phyloP scores from a whole-genome alignment of 1,284 basidiomycete species.

The Cryptococcus floricola region DNA sequence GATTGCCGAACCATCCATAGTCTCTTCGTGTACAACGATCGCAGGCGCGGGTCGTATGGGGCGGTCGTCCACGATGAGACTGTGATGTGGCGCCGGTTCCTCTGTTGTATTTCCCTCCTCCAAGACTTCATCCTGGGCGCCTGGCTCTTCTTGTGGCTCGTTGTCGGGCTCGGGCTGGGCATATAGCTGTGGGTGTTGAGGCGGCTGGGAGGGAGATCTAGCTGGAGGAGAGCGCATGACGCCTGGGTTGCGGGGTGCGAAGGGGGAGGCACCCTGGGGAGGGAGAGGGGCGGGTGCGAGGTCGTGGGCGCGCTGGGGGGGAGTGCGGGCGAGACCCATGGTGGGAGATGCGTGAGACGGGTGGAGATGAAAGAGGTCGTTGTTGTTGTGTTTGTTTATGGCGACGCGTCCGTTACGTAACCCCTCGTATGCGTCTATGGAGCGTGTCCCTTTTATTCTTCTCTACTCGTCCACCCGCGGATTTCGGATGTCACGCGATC shows the following conservation, averaged over 20 bases:
- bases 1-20: not conserved
- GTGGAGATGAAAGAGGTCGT: not conserved
- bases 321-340: constrained; percentile 37
- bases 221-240: constrained; percentile 17
- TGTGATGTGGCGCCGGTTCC: not conserved
- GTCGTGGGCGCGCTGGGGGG: constrained; percentile 17
- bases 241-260: constrained; percentile 20
- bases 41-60: constrained; percentile 10
- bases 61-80: constrained; percentile 10
- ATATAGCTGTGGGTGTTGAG: not conserved
- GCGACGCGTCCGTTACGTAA: no score
- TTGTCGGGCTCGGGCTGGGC: not conserved
- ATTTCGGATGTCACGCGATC: no score
- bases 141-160: not conserved
- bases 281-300: not conserved
- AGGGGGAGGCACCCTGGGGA: constrained; percentile 5
- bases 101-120: not conserved
- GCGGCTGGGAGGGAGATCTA: not conserved
- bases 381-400: not conserved
- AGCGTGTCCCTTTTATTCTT: not conserved
- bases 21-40: not conserved
- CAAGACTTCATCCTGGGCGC: not conserved
- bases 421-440: no score
- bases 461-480: no score
- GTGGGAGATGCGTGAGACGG: not conserved